phyloP scores from a whole-genome alignment of 345 rosid genomes.

The Syzygium aromaticum region DNA sequence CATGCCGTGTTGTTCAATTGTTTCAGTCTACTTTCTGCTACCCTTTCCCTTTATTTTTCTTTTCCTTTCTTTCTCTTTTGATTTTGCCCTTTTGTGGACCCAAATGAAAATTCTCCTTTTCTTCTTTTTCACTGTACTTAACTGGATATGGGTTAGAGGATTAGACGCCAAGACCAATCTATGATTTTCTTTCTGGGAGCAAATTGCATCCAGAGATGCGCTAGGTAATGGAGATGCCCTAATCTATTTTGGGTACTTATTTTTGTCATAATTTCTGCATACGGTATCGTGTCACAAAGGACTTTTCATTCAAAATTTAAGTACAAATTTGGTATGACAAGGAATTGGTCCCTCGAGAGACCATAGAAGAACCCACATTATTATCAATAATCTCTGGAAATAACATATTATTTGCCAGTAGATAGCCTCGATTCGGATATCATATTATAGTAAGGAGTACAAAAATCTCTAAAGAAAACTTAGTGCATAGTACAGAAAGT shows the following conservation, averaged over 20 bases:
- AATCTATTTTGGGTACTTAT: not conserved
- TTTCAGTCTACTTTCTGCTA: not conserved
- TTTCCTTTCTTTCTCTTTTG: not conserved
- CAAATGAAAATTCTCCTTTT: not conserved
- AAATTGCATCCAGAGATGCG: not conserved
- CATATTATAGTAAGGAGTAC: not conserved
- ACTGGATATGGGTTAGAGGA: not conserved
- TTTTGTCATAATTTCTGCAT: not conserved
- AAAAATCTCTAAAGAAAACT: not conserved
- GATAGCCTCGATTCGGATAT: not conserved
- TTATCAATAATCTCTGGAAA: not conserved
- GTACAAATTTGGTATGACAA: not conserved
- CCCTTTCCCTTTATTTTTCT: not conserved
- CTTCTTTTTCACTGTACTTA: not conserved
- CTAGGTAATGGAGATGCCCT: not conserved
- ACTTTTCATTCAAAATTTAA: not conserved
- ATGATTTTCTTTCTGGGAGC: not conserved
- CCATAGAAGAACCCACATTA: not conserved
- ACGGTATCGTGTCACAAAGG: not conserved
- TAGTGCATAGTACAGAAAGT: not conserved
- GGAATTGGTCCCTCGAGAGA: not conserved
- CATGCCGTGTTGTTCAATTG: not conserved
- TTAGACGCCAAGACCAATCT: not conserved
- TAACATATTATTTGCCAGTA: rapidly evolving
- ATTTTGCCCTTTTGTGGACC: not conserved